Conservation (phyloP, 1,139 yeast genomes). For the Debaryomyces nepalensis region DNA sequence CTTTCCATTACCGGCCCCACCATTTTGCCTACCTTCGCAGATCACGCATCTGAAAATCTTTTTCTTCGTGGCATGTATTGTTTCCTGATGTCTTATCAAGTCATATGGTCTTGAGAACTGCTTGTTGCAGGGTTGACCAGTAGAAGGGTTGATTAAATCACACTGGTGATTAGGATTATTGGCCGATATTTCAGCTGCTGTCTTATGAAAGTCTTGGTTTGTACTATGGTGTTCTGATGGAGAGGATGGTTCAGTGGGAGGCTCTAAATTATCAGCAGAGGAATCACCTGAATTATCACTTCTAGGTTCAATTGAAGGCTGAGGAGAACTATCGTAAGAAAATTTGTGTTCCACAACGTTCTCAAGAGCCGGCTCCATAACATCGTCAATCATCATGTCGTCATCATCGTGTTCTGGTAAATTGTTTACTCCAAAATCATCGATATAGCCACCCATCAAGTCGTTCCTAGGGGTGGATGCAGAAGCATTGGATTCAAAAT, state of each 20-base stretch:
- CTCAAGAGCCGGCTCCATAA: constrained; percentile 11
- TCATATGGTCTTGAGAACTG: constrained; percentile 55
- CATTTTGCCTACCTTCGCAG: constrained; percentile 53
- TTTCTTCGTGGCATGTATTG: constrained; percentile 54
- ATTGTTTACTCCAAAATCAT: constrained; percentile 15
- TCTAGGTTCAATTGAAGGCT: constrained; percentile 8
- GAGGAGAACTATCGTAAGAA: constrained; percentile 10
- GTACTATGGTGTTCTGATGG: constrained; percentile 6
- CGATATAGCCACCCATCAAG: constrained; percentile 17
- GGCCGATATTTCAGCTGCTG: constrained; percentile 31
- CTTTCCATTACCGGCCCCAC: constrained; percentile 62
- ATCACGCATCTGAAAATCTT: constrained; percentile 54
- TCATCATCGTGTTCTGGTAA: constrained; percentile 13
- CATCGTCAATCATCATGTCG: constrained; percentile 17
- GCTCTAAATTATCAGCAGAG: background rate
- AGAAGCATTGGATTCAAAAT: constrained; percentile 10
- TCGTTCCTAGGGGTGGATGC: constrained; percentile 12
- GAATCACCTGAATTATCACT: background rate
- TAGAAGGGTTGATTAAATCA: constrained; percentile 61
- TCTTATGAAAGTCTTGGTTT: constrained; percentile 14
- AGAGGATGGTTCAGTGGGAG: constrained; percentile 10
- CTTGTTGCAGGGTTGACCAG: constrained; percentile 48
- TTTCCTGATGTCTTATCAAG: constrained; percentile 54
- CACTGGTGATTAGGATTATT: constrained; percentile 46
- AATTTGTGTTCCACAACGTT: constrained; percentile 1